Conservation (phyloP, 1,139 yeast genomes). For the Geotrichum carabidarum region DNA sequence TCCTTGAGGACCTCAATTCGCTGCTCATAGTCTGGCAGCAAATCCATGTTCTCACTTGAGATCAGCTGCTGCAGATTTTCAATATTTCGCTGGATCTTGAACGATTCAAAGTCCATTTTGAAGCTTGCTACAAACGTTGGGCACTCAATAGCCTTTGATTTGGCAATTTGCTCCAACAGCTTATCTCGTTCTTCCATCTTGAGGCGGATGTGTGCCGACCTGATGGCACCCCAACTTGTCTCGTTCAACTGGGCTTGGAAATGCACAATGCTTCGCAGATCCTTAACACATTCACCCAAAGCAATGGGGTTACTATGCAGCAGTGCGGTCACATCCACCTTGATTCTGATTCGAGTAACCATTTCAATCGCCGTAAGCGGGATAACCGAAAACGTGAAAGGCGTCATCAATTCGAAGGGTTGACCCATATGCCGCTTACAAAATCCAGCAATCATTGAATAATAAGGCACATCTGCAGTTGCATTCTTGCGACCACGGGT, state of each 20-base stretch:
- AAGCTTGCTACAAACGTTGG: constrained; percentile 48
- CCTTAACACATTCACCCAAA: constrained; percentile 42
- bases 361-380: constrained; percentile 49
- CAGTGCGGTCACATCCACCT: constrained; percentile 43
- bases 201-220: not conserved
- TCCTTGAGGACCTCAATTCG: constrained; percentile 70
- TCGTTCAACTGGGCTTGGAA: constrained; percentile 49
- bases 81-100: constrained; percentile 48
- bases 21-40: constrained; percentile 91
- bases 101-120: constrained; percentile 46
- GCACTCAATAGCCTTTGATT: constrained; percentile 30
- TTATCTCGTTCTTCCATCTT: constrained; percentile 42
- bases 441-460: constrained; percentile 42
- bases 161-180: constrained; percentile 39
- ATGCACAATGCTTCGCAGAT: constrained; percentile 41
- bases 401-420: constrained; percentile 28
- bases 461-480: constrained; percentile 46
- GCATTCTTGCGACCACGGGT: not conserved
- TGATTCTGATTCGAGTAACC: constrained; percentile 45
- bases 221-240: constrained; percentile 5
- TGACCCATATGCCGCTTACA: constrained; percentile 32
- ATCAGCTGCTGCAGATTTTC: constrained; percentile 54
- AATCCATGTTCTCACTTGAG: constrained; percentile 81
- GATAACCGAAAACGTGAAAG: constrained; percentile 42
- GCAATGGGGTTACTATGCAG: constrained; percentile 45